Base-by-base conservation (phyloP, 148 eudicot genomes). In the Rhododendron kiyosumense region DNA sequence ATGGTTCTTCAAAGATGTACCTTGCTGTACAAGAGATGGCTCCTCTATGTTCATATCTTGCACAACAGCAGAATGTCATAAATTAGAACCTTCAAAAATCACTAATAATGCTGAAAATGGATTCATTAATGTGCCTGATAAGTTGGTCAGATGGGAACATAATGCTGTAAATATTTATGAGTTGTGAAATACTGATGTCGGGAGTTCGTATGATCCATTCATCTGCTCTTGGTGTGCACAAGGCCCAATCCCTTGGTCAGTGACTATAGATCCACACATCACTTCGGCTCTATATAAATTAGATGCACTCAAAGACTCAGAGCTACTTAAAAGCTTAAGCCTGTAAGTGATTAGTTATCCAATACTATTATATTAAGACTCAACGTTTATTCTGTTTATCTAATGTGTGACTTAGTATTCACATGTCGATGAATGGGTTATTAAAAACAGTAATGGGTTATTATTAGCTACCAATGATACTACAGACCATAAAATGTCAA, bases 11-110 rank as follows among this genome's bases (percentile, higher is more conserved):
- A 88, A 57, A 88, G 86, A 85, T 43, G 88, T 83, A 54, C 86
- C 89, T 13, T 90, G 89, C 45, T 88, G 89, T 26, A 24, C 69
- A 81, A 78, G 74, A 69, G 81, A 83, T 63, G 90, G 88, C 86
- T 90, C 91, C 36, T 90, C 93, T 28, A 51, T 2, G 86, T 85
- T 88, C 81, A 84, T 30, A 73, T 84, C 84, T 86, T 91, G 96
- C 92, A 86, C 82, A 88, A 78, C 36, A 67, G 76, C 84, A 80
- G 85, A 86, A 86, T 83, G 48, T 76, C 45, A 57, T 43, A 17
- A 5, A 51, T 80, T 36, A 87, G 59, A 84, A 78, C 51, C 13
- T n/a, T 57, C 14, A 81, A 43, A 59, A 34, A 82, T 26, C 59
- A 83, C 73, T 79, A 54, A 46, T 32, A 78, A 49, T 46, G 32